A percentile compares a stretch with the other conserved stretches of the same genome.
Evolutionary conservation across 2,329 filamentous ascomycete species (phyloP).

Genomic region (Diaporthe sp.): DNA sequence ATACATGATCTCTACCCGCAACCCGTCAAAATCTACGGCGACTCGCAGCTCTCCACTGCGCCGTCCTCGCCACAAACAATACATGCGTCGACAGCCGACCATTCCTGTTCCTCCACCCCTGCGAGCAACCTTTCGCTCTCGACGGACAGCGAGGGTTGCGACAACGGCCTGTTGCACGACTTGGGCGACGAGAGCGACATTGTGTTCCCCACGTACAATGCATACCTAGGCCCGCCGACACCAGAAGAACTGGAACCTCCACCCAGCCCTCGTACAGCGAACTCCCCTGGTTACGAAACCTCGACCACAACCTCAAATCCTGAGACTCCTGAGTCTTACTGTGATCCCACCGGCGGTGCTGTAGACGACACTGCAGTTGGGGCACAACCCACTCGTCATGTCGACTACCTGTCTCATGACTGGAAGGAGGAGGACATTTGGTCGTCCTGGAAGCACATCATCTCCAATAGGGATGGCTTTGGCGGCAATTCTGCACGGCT

Average conservation of each 20-base stretch:
- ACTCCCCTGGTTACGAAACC: slow-evolving; percentile 67
- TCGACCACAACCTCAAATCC: slow-evolving; percentile 68
- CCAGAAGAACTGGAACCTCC: slow-evolving; percentile 65
- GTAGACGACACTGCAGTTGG: slow-evolving; percentile 86
- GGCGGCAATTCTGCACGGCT: slow-evolving; percentile 81
- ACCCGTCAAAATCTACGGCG: slow-evolving; percentile 58
- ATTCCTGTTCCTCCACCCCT: slow-evolving; percentile 74
- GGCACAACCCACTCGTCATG: slow-evolving; percentile 84
- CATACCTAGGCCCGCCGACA: slow-evolving; percentile 47
- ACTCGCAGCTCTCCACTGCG: slow-evolving; percentile 66
- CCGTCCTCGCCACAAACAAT: slow-evolving; percentile 69
- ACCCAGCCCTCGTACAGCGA: slow-evolving; percentile 63
- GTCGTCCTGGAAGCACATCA: slow-evolving; percentile 96
- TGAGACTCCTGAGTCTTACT: slow-evolving; percentile 65
- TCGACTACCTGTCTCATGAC: slow-evolving; percentile 95
- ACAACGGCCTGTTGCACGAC: slow-evolving; percentile 56
- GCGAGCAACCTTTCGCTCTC: slow-evolving; percentile 74
- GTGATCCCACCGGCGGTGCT: slow-evolving; percentile 63
- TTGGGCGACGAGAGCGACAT: slow-evolving; percentile 60
- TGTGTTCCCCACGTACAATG: slow-evolving; percentile 40
- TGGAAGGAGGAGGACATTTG: slow-evolving; percentile 98
- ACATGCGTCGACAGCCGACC: slow-evolving; percentile 66
- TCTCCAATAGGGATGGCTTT: slow-evolving; percentile 83
- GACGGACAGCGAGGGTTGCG: slow-evolving; percentile 60
- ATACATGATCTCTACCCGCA: slow-evolving; percentile 63